Evolutionary conservation across 225 moss, liverwort and hornwort genomes (phyloP).

Genomic region (Antitrichia curtipendula): DNA sequence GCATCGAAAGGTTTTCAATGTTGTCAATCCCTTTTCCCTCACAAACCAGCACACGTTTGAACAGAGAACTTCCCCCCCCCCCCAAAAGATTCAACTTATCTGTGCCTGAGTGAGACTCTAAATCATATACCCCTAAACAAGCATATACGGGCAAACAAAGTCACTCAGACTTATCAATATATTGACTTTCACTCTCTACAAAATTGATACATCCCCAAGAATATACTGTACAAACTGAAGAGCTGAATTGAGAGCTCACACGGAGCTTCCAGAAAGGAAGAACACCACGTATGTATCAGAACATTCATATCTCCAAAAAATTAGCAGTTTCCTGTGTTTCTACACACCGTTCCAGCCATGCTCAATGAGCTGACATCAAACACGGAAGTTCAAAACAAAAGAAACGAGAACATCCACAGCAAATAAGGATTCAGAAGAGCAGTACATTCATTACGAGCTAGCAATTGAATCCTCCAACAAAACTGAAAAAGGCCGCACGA

Average conservation of each 20-base stretch:
- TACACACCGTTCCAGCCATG: not conserved
- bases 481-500: not conserved
- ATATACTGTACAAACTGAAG: not conserved
- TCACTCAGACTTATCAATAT: not conserved
- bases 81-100: not conserved
- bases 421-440: not conserved
- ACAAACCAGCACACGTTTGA: not conserved
- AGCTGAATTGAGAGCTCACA: slow-evolving; percentile 49
- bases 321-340: not conserved
- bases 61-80: not conserved
- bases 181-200: not conserved
- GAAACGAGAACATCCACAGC: not conserved
- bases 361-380: not conserved
- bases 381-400: not conserved
- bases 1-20: not conserved
- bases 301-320: not conserved
- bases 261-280: not conserved
- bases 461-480: not conserved
- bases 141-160: not conserved
- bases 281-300: not conserved
- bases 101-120: not conserved
- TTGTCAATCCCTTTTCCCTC: not conserved
- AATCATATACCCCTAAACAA: not conserved
- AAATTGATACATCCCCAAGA: not conserved
- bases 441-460: not conserved